Conservation (phyloP, 331 rosid genomes). For the Spiraea crenata region DNA sequence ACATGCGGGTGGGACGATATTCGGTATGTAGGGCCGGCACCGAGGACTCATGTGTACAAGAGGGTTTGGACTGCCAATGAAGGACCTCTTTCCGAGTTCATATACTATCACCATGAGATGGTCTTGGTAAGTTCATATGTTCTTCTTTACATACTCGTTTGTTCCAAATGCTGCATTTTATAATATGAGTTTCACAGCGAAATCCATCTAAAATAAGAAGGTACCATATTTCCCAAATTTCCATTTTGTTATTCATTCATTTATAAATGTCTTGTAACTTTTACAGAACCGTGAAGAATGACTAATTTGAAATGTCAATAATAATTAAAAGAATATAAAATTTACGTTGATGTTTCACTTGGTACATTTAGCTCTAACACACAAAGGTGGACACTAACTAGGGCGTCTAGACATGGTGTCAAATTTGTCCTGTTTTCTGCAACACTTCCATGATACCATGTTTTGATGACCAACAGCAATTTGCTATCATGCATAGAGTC, state of each 20-base stretch:
- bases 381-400: too few relatives aligned
- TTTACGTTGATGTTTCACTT: too few relatives aligned
- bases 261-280: too few relatives aligned
- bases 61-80: conserved; percentile 92
- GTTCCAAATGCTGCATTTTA: neutral
- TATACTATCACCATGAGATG: conserved; percentile 90
- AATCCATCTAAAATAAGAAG: too few relatives aligned
- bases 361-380: too few relatives aligned
- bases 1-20: conserved; percentile 72
- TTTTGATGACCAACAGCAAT: neutral
- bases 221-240: too few relatives aligned
- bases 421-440: neutral
- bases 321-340: too few relatives aligned
- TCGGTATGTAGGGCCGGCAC: conserved; percentile 81
- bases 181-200: too few relatives aligned
- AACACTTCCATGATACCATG: neutral
- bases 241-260: too few relatives aligned
- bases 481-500: too few relatives aligned
- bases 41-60: conserved; percentile 72
- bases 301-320: too few relatives aligned
- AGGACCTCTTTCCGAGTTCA: conserved; percentile 86
- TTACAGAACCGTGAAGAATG: too few relatives aligned
- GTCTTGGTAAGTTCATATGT: conserved; percentile 59
- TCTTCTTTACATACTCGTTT: neutral
- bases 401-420: neutral